phyloP scores from a whole-genome alignment of 129 eudicot species.

The Artemisia argyi region DNA sequence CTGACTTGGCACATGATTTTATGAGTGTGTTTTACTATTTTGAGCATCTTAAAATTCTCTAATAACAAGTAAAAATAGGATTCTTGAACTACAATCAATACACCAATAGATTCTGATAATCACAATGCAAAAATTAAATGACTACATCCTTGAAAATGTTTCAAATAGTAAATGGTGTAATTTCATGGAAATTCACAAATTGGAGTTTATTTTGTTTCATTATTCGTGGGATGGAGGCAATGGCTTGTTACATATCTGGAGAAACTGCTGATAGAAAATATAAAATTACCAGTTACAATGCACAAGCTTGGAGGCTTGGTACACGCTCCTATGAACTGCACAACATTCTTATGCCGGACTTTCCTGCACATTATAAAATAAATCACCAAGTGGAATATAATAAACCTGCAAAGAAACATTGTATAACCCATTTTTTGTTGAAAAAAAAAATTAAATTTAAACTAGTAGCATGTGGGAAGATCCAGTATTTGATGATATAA shows the following conservation, averaged over 20 bases:
- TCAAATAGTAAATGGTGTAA: neutral
- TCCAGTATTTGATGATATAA: neutral
- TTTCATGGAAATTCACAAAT: neutral
- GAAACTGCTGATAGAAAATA: slow-evolving; percentile 1
- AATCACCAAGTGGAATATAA: slow-evolving; percentile 13
- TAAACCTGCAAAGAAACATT: neutral
- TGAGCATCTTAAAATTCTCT: neutral
- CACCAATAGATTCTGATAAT: neutral
- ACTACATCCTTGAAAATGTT: neutral
- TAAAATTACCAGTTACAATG: slow-evolving; percentile 92
- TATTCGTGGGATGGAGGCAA: neutral
- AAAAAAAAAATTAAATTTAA: neutral
- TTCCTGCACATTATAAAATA: slow-evolving; percentile 53
- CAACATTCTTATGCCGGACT: slow-evolving; percentile 97
- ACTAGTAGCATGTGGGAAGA: neutral
- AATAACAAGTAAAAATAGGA: neutral
- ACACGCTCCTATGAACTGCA: slow-evolving; percentile 99
- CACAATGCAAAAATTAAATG: neutral
- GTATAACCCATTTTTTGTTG: neutral
- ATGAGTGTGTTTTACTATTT: slow-evolving; percentile 2
- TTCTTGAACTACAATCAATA: neutral
- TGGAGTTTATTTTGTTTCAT: neutral
- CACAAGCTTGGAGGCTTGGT: slow-evolving; percentile 98
- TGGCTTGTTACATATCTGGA: neutral
- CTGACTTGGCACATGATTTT: neutral